Percentiles rank a stretch among this genome's conserved stretches.
These are phyloP conservation scores for Lecanicillium sp. DNA, from an alignment of 2,329 filamentous ascomycete species.

Conservation along the genomic window DNA sequence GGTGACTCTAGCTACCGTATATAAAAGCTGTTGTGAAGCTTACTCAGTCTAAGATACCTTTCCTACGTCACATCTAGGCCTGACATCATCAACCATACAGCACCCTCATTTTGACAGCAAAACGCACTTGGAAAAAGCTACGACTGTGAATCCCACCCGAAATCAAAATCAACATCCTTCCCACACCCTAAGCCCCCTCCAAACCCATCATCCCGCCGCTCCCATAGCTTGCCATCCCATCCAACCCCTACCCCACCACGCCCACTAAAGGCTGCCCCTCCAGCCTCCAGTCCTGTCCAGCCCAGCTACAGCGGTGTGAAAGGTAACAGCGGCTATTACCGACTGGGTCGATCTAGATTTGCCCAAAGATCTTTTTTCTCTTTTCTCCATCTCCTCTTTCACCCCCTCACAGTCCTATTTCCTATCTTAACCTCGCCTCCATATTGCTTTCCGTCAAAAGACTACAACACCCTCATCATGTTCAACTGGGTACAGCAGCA, in stretches of 20 bases:
- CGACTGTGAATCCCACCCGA: too few relatives aligned
- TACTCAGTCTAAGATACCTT: too few relatives aligned
- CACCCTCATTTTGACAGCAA: too few relatives aligned
- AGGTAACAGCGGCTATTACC: constrained; percentile 11
- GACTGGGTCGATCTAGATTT: constrained; percentile 9
- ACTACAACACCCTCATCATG: too few relatives aligned
- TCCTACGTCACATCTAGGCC: too few relatives aligned
- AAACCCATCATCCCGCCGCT: constrained; percentile 1
- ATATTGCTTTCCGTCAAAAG: not conserved
- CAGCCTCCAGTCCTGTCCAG: too few relatives aligned
- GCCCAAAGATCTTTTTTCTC: constrained; percentile 6
- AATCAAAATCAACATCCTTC: too few relatives aligned
- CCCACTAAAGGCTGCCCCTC: constrained; percentile 9
- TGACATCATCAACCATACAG: too few relatives aligned
- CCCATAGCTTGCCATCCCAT: not conserved
- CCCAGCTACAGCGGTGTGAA: constrained; percentile 11
- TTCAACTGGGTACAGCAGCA: constrained; percentile 94
- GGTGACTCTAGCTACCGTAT: too few relatives aligned
- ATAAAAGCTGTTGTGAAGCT: too few relatives aligned
- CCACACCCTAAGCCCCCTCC: not conserved
- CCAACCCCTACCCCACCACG: constrained; percentile 4
- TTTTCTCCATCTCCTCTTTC: not conserved
- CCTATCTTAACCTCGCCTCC: not conserved
- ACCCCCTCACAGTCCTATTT: not conserved
- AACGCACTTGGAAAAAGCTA: too few relatives aligned